Conservation (phyloP, 2,329 filamentous ascomycete species). For the Allantophomopsis cytisporea region DNA sequence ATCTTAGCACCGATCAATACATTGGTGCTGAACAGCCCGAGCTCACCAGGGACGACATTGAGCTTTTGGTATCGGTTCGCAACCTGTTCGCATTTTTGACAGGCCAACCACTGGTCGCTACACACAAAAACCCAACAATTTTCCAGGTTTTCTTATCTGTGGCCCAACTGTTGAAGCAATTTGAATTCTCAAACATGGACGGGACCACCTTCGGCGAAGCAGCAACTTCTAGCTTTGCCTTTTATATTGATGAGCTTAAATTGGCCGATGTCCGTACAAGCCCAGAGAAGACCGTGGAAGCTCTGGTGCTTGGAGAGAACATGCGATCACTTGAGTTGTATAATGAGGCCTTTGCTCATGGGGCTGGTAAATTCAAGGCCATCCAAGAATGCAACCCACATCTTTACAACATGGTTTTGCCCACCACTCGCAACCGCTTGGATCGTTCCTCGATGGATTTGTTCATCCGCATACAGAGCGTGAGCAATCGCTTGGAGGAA, state of each 20-base stretch:
- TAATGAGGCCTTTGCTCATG: conserved; percentile 84
- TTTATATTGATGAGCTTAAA: conserved; percentile 63
- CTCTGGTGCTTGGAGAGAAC: conserved; percentile 74
- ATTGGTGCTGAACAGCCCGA: conserved; percentile 19
- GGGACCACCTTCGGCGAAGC: conserved; percentile 44
- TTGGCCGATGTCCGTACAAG: conserved; percentile 72
- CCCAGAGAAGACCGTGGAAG: conserved; percentile 80
- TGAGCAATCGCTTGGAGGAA: conserved; percentile 62
- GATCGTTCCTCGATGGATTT: conserved; percentile 75
- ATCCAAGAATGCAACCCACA: conserved; percentile 53
- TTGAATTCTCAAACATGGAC: conserved; percentile 41
- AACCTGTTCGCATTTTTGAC: conserved; percentile 56
- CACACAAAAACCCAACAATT: conserved; percentile 32
- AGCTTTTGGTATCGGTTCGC: conserved; percentile 42
- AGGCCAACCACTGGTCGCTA: conserved; percentile 48
- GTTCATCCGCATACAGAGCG: conserved; percentile 53
- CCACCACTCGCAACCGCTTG: conserved; percentile 62
- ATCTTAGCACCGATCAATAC: conserved; percentile 5
- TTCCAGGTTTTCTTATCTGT: conserved; percentile 42
- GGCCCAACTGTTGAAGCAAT: conserved; percentile 37
- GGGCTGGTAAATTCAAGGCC: conserved; percentile 72
- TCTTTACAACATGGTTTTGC: conserved; percentile 57
- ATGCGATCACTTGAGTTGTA: conserved; percentile 76
- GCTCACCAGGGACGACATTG: conserved; percentile 29
- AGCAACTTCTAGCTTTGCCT: conserved; percentile 52